Conservation (phyloP, 345 rosid species). For the Clarkia xantiana region DNA sequence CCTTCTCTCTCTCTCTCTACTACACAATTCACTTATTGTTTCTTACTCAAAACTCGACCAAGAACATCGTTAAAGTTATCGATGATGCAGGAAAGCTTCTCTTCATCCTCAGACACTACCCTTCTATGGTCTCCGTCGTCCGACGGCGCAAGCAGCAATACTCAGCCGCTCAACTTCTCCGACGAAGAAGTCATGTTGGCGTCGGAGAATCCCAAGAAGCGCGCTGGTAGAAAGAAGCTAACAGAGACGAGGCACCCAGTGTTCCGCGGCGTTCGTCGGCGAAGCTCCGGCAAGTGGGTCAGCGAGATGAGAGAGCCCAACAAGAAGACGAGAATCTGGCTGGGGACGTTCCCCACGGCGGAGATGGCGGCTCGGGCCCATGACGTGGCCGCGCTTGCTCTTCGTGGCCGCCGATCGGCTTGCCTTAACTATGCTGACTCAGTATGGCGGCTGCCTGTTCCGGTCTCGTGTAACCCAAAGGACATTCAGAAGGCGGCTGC, state of each 20-base stretch:
- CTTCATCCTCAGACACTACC: slow-evolving; percentile 12
- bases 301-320: slow-evolving; percentile 77
- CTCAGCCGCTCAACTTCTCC: slow-evolving; percentile 16
- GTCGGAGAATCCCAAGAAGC: slow-evolving; percentile 55
- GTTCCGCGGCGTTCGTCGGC: slow-evolving; percentile 58
- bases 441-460: slow-evolving; percentile 51
- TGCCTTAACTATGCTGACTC: slow-evolving; percentile 93
- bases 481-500: slow-evolving; percentile 72
- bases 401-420: slow-evolving; percentile 50
- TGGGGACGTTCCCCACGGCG: slow-evolving; percentile 55
- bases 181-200: slow-evolving; percentile 47
- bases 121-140: slow-evolving; percentile 17
- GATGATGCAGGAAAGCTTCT: slow-evolving; percentile 14
- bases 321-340: slow-evolving; percentile 82
- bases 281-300: slow-evolving; percentile 80
- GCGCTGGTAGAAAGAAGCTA: slow-evolving; percentile 76
- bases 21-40: too few species aligned
- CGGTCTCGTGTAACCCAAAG: slow-evolving; percentile 41
- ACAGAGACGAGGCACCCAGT: slow-evolving; percentile 82
- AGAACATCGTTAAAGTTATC: too few species aligned
- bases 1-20: too few species aligned
- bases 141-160: slow-evolving; percentile 9
- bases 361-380: slow-evolving; percentile 97
- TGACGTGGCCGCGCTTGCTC: slow-evolving; percentile 66
- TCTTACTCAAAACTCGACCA: too few species aligned